Conservation (phyloP, 148 eudicot genomes). For the Silene uniflora region DNA sequence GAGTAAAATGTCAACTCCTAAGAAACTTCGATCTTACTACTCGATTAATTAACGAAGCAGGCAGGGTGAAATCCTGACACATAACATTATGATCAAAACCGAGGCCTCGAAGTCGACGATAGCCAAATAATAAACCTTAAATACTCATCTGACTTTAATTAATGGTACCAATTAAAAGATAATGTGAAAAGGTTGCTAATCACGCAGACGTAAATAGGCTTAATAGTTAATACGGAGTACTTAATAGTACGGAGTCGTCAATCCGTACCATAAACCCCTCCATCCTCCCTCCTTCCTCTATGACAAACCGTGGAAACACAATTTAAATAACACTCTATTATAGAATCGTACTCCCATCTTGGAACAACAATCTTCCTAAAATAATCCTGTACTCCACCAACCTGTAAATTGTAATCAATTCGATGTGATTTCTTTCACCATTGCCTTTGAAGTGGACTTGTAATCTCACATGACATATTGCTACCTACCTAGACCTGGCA, state of each 20-base stretch:
- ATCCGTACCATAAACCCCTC: constrained; percentile 31
- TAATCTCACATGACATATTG: neutral
- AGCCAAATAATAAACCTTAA: neutral
- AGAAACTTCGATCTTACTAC: no score
- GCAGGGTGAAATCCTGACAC: neutral
- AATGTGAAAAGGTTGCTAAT: neutral
- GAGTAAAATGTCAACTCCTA: no score
- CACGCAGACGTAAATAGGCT: neutral
- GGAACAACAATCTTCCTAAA: constrained; percentile 9
- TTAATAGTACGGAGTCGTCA: constrained; percentile 21
- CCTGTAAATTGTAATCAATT: neutral
- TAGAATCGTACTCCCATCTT: neutral
- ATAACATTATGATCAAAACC: neutral
- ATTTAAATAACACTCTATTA: constrained; percentile 13
- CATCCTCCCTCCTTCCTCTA: constrained; percentile 23
- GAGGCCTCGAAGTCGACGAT: neutral
- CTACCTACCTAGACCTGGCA: no score
- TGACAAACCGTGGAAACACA: constrained; percentile 11
- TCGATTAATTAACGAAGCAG: neutral
- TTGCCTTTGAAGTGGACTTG: neutral
- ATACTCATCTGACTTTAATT: constrained; percentile 1
- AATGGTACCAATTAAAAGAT: neutral
- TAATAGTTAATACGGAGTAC: neutral
- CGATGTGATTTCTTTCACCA: neutral
- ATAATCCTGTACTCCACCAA: constrained; percentile 12